phyloP scores from a whole-genome alignment of 495 filamentous ascomycete genomes.

The Entonaema liquescens region DNA sequence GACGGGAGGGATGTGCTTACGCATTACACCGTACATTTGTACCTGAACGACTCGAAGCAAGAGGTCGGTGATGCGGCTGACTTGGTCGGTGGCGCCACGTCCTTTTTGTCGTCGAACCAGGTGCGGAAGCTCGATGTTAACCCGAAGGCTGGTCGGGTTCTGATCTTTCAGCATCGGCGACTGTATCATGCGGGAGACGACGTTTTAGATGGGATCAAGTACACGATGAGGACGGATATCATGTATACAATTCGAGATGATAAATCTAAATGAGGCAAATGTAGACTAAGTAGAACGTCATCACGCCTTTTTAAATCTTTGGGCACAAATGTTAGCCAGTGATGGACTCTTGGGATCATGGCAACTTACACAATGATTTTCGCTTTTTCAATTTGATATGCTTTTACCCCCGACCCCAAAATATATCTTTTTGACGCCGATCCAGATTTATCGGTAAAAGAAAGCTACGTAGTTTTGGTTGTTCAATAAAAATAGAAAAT shows the following conservation, averaged over 20 bases:
- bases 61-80: slow-evolving; percentile 46
- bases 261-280: neutral
- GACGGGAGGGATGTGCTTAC: slow-evolving; percentile 63
- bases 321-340: neutral
- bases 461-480: too few relatives aligned
- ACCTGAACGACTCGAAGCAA: slow-evolving; percentile 69
- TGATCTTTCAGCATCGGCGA: slow-evolving; percentile 79
- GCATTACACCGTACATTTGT: slow-evolving; percentile 82
- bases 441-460: too few relatives aligned
- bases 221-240: slow-evolving; percentile 80
- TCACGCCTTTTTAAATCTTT: too few relatives aligned
- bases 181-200: slow-evolving; percentile 79
- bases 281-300: neutral
- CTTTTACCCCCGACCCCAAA: too few relatives aligned
- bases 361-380: neutral
- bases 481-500: too few relatives aligned
- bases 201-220: slow-evolving; percentile 74
- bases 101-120: slow-evolving; percentile 63
- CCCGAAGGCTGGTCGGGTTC: slow-evolving; percentile 74
- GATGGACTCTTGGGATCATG: neutral
- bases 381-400: too few relatives aligned
- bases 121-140: slow-evolving; percentile 67
- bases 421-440: too few relatives aligned
- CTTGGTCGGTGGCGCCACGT: slow-evolving; percentile 73
- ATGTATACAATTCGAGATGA: slow-evolving; percentile 62